Evolutionary conservation across 2,329 filamentous ascomycete species (phyloP).

Genomic region (Alternaria sp.): DNA sequence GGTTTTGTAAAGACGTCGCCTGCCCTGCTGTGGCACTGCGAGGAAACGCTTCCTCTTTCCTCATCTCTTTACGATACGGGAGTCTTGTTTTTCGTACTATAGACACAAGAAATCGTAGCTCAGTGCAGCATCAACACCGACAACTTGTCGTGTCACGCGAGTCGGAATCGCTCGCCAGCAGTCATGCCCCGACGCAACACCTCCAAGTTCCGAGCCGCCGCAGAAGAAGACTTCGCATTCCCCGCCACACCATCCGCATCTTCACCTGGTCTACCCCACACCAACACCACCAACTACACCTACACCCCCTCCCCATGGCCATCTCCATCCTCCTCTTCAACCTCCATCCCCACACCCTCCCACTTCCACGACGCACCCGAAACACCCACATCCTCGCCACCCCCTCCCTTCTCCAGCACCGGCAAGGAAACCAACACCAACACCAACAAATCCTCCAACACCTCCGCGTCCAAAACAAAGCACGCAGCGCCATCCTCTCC

Average conservation of each 20-base stretch:
- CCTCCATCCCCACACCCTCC: background rate
- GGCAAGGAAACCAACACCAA: too few species aligned
- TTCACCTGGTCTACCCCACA: background rate
- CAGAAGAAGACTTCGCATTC: background rate
- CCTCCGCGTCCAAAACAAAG: background rate
- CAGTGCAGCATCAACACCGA: too few species aligned
- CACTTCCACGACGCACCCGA: background rate
- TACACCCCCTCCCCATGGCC: background rate
- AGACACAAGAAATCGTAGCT: too few species aligned
- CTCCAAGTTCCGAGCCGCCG: background rate
- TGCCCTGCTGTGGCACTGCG: fast-evolving
- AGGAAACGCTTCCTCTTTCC: background rate
- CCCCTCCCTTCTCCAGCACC: background rate
- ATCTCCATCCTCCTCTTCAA: background rate
- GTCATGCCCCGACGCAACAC: background rate
- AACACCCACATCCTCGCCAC: background rate
- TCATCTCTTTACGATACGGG: too few species aligned
- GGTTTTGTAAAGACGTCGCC: background rate
- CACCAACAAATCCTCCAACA: background rate
- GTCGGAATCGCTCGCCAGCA: too few species aligned
- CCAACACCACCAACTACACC: background rate
- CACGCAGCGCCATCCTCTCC: background rate
- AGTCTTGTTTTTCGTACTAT: too few species aligned
- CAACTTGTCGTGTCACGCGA: too few species aligned
- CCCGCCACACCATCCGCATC: background rate